These are phyloP conservation scores for Chamaecyparis obtusa DNA, from an alignment of 75 land plant species.

Conservation along the genomic window DNA sequence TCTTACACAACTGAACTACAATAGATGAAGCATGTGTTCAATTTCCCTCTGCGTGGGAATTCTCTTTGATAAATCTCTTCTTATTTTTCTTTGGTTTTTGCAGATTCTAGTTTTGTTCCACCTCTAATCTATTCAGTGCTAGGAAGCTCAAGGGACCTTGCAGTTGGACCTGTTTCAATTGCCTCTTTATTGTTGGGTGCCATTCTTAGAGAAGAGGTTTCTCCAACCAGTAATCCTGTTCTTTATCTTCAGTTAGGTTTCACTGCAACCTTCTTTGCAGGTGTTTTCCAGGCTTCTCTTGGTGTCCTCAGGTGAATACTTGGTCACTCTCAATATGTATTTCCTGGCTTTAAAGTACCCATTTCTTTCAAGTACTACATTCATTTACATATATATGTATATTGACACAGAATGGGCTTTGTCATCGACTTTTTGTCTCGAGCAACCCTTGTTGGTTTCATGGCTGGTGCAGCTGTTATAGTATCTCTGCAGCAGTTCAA, in stretches of 20 bases:
- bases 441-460: slow-evolving; percentile 56
- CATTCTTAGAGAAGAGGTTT: slow-evolving; percentile 26
- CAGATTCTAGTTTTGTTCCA: slow-evolving; percentile 59
- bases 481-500: slow-evolving; percentile 52
- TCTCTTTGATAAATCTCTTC: neutral
- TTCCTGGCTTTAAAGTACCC: neutral
- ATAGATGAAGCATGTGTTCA: neutral
- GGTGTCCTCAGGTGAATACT: slow-evolving; percentile 34
- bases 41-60: neutral
- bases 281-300: slow-evolving; percentile 38
- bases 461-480: slow-evolving; percentile 49
- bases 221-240: slow-evolving; percentile 2
- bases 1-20: too few species aligned
- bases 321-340: neutral
- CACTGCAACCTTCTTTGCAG: slow-evolving; percentile 49
- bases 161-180: slow-evolving; percentile 43
- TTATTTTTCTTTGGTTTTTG: slow-evolving; percentile 2
- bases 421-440: slow-evolving; percentile 50
- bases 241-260: slow-evolving; percentile 26
- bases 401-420: slow-evolving; percentile 37
- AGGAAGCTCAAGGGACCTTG: slow-evolving; percentile 49
- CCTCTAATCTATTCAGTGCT: slow-evolving; percentile 35
- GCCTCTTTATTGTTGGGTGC: slow-evolving; percentile 42
- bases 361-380: neutral
- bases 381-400: neutral